These are phyloP conservation scores for Xenosphaeropsis pyriputrescens DNA, from an alignment of 2,329 filamentous ascomycete genomes.

Conservation along the genomic window DNA sequence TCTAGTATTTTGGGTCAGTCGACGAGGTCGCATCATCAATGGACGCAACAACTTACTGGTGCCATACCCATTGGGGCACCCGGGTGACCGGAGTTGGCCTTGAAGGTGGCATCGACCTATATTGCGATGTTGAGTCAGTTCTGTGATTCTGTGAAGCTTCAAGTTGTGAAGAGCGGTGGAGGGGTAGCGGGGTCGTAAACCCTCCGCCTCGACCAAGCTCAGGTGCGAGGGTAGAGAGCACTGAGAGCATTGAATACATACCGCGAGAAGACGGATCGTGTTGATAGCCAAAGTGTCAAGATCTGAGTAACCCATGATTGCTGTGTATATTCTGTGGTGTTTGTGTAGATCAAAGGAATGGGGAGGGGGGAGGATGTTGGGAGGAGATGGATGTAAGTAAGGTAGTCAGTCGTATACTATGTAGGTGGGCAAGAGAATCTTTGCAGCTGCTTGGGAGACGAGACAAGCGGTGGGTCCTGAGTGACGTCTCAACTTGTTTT, in stretches of 20 bases:
- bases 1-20: constrained; percentile 55
- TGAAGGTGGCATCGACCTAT: constrained; percentile 92
- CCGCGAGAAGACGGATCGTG: constrained; percentile 92
- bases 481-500: too few species aligned
- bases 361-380: not conserved
- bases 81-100: constrained; percentile 95
- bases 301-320: constrained; percentile 77
- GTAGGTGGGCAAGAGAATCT: too few species aligned
- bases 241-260: constrained; percentile 37
- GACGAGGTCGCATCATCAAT: constrained; percentile 17
- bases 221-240: constrained; percentile 18
- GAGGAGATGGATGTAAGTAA: not conserved
- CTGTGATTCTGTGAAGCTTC: too few species aligned
- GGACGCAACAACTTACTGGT: constrained; percentile 13
- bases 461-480: too few species aligned
- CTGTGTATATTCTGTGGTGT: constrained; percentile 7
- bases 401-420: too few species aligned
- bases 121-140: not conserved
- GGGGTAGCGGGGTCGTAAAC: constrained; percentile 13
- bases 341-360: not conserved
- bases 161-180: constrained; percentile 3
- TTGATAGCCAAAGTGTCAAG: constrained; percentile 87
- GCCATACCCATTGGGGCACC: constrained; percentile 80
- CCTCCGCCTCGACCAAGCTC: constrained; percentile 13
- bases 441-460: too few species aligned